Conservation (phyloP, 2,329 filamentous ascomycete genomes). For the Fusarium temperatum region DNA sequence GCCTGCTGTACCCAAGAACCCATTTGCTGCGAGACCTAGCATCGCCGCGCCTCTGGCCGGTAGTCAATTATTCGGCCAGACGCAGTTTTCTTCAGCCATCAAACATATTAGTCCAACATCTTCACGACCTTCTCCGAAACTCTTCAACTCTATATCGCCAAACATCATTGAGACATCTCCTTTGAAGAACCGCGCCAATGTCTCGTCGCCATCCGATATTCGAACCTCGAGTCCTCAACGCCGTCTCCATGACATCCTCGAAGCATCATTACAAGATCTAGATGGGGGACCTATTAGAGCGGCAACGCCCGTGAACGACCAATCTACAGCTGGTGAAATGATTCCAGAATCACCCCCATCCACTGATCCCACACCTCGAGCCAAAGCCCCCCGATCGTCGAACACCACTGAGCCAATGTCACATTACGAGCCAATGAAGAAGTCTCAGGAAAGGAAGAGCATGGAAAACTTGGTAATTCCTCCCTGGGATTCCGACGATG, state of each 20-base stretch:
- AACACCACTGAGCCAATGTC: constrained; percentile 47
- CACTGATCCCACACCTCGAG: constrained; percentile 33
- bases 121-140: constrained; percentile 63
- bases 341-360: constrained; percentile 51
- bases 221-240: constrained; percentile 54
- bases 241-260: constrained; percentile 44
- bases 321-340: constrained; percentile 42
- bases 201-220: constrained; percentile 55
- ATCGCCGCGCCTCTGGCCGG: constrained; percentile 49
- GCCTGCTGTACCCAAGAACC: constrained; percentile 58
- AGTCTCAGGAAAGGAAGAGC: constrained; percentile 55
- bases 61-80: constrained; percentile 64
- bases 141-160: constrained; percentile 58
- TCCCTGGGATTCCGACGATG: constrained; percentile 44
- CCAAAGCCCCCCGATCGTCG: constrained; percentile 33
- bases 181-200: constrained; percentile 58
- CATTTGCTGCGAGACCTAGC: constrained; percentile 53
- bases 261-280: constrained; percentile 38
- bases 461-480: constrained; percentile 38
- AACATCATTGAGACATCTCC: constrained; percentile 58
- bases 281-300: constrained; percentile 24
- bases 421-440: constrained; percentile 57
- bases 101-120: constrained; percentile 65
- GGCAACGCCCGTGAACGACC: constrained; percentile 41
- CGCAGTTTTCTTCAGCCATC: constrained; percentile 62